Conservation (phyloP, 1,284 basidiomycete species). For the Puccinia triticina region DNA sequence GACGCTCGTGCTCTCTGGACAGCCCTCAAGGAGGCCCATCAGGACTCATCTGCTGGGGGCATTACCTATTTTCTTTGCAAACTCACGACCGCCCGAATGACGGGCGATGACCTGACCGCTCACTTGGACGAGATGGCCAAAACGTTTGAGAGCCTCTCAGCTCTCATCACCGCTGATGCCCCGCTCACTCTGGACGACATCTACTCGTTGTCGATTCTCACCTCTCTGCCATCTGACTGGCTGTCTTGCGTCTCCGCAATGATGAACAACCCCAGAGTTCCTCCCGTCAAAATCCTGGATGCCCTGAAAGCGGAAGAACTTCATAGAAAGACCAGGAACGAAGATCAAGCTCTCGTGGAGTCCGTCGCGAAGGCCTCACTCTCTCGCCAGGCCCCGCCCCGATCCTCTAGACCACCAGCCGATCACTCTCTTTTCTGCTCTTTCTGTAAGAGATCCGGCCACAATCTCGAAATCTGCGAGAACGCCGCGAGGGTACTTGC, state of each 20-base stretch:
- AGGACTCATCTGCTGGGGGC: not conserved
- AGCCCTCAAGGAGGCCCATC: not conserved
- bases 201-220: not conserved
- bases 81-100: not conserved
- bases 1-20: not conserved
- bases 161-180: not conserved
- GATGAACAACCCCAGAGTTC: not conserved
- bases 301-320: not conserved
- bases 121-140: slow-evolving; percentile 6
- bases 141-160: not conserved
- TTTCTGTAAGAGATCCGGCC: no score
- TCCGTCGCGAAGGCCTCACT: not conserved
- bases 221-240: slow-evolving; percentile 13
- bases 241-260: not conserved
- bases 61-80: not conserved
- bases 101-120: not conserved
- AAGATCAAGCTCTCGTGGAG: not conserved
- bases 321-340: not conserved
- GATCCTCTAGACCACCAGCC: not conserved
- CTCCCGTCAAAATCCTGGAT: not conserved
- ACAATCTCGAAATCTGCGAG: no score
- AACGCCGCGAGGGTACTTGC: not conserved
- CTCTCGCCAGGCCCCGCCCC: not conserved
- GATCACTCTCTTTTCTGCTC: no score
- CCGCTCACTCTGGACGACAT: slow-evolving; percentile 4